Evolutionary conservation across 192 early-diverging fungal species (phyloP).

Genomic region (Chytriomyces hyalinus): DNA sequence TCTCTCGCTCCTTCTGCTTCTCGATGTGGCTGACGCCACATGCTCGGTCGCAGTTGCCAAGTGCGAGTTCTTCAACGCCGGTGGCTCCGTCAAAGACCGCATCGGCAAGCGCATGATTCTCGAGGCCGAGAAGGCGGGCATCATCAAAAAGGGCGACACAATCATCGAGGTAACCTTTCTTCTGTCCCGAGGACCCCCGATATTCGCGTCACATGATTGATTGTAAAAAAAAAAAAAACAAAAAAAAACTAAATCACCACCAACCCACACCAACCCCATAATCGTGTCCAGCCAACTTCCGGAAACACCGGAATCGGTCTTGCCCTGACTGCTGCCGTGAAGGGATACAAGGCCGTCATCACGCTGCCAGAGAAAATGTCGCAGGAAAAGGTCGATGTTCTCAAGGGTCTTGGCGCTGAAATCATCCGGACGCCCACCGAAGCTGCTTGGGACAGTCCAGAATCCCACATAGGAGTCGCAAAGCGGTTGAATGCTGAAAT

Average conservation of each 20-base stretch:
- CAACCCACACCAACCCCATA: too few relatives aligned
- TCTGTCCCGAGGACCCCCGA: neutral
- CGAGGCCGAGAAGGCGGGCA: constrained; percentile 90
- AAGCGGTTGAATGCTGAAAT: constrained; percentile 94
- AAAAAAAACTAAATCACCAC: too few relatives aligned
- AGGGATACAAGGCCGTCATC: constrained; percentile 98
- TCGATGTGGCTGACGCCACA: neutral
- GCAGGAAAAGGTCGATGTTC: constrained; percentile 98
- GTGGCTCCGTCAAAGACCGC: constrained; percentile 98
- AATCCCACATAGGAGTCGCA: constrained; percentile 97
- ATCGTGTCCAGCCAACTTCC: constrained; percentile 74
- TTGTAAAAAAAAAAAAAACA: too few relatives aligned
- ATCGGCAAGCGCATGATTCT: constrained; percentile 97
- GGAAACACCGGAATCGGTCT: constrained; percentile 99
- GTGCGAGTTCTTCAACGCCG: constrained; percentile 99
- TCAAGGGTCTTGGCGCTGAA: constrained; percentile 97
- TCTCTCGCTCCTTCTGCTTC: constrained; percentile 5
- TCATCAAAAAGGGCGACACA: constrained; percentile 88
- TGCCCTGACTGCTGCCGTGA: constrained; percentile 95
- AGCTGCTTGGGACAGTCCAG: constrained; percentile 97
- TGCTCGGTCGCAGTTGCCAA: constrained; percentile 66
- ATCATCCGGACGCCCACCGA: constrained; percentile 99
- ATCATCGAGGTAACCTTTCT: constrained; percentile 77
- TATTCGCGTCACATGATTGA: neutral
- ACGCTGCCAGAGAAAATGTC: constrained; percentile 99